Evolutionary conservation across 225 moss, liverwort and hornwort genomes (phyloP).

Genomic region (Pseudoscleropodium purum): DNA sequence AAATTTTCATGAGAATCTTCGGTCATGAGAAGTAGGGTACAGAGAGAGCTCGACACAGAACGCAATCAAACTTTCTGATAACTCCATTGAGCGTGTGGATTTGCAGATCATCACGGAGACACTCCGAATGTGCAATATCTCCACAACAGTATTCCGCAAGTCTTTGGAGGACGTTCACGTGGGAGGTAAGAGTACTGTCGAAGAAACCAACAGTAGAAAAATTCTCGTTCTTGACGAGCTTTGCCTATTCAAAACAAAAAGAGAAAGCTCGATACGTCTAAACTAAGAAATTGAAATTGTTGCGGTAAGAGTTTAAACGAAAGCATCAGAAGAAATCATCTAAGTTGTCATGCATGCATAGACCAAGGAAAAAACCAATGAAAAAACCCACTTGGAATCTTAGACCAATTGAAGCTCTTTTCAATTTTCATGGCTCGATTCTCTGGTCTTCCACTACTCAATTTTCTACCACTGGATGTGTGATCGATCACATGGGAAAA

Average conservation of each 20-base stretch:
- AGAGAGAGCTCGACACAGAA: not conserved
- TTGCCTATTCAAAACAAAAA: not conserved
- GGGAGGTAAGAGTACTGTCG: slow-evolving; percentile 7
- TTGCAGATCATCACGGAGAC: slow-evolving; percentile 52
- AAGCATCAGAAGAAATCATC: not conserved
- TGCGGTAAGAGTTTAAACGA: too few relatives aligned
- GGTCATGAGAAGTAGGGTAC: too few relatives aligned
- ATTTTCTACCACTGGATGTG: not conserved
- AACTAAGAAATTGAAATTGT: not conserved
- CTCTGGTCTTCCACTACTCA: not conserved
- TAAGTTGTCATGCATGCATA: not conserved
- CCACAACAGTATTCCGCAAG: slow-evolving; percentile 28
- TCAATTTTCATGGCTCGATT: not conserved
- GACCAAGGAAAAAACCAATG: not conserved
- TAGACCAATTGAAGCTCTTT: not conserved
- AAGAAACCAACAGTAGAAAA: not conserved
- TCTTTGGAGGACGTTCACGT: slow-evolving; percentile 42
- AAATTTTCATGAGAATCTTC: not conserved
- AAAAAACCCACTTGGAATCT: not conserved
- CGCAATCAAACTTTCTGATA: not conserved
- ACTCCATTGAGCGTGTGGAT: not conserved
- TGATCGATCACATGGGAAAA: not conserved
- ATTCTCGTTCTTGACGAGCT: not conserved
- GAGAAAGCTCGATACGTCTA: too few relatives aligned
- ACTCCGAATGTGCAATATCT: slow-evolving; percentile 45